A percentile compares a stretch with the other conserved stretches of the same genome.
These are phyloP conservation scores for Dactylellina sp. DNA, from an alignment of 2,329 filamentous ascomycete species.

Conservation along the genomic window DNA sequence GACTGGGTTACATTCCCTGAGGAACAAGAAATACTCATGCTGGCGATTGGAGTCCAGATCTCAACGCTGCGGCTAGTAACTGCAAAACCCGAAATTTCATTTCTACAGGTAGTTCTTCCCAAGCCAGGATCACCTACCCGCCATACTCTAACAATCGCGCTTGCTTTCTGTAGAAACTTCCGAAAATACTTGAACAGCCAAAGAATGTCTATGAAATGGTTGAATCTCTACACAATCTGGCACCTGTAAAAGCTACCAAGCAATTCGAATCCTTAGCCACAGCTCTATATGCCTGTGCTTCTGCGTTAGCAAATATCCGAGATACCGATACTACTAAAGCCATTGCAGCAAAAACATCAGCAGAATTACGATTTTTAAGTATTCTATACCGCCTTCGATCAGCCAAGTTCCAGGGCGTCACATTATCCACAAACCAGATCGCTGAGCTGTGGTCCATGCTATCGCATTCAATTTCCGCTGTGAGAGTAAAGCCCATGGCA, in stretches of 20 bases:
- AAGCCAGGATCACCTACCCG: background rate
- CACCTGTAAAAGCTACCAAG: constrained; percentile 34
- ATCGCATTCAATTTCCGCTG: constrained; percentile 29
- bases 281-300: constrained; percentile 39
- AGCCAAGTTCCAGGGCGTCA: constrained; percentile 11
- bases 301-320: constrained; percentile 28
- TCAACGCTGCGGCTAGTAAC: constrained; percentile 32
- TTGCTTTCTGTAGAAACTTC: constrained; percentile 30
- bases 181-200: constrained; percentile 29
- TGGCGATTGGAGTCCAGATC: constrained; percentile 44
- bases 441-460: constrained; percentile 40
- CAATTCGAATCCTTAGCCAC: constrained; percentile 45
- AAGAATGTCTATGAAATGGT: constrained; percentile 36
- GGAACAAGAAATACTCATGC: constrained; percentile 31
- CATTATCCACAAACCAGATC: constrained; percentile 28
- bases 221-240: constrained; percentile 14
- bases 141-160: constrained; percentile 3
- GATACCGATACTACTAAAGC: constrained; percentile 22
- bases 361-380: constrained; percentile 35
- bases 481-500: constrained; percentile 18
- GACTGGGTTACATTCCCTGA: constrained; percentile 24
- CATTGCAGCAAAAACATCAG: background rate
- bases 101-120: constrained; percentile 25
- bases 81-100: constrained; percentile 29
- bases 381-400: constrained; percentile 30